Percentiles rank a stretch among this genome's conserved stretches.
These are phyloP conservation scores for Alternaria conjuncta DNA, from an alignment of 2,329 filamentous ascomycete species.

Conservation along the genomic window DNA sequence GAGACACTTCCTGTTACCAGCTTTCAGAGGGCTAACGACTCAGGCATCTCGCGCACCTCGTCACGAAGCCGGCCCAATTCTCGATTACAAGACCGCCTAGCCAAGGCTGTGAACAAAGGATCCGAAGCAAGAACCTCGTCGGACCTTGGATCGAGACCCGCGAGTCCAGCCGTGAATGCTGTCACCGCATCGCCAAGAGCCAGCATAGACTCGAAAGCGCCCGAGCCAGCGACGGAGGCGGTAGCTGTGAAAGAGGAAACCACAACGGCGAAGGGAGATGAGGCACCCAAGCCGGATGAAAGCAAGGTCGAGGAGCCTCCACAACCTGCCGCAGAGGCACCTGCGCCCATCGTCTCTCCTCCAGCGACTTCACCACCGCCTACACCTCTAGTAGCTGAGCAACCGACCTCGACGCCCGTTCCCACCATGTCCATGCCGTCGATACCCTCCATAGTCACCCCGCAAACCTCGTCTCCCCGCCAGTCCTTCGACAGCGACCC, in stretches of 20 bases:
- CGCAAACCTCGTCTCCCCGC: conserved; percentile 36
- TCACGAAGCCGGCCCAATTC: conserved; percentile 75
- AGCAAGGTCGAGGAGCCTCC: conserved; percentile 14
- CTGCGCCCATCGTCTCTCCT: conserved; percentile 11
- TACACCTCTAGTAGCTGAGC: conserved; percentile 44
- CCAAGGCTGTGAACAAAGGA: conserved; percentile 82
- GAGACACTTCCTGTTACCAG: not conserved
- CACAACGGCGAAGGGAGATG: conserved; percentile 21
- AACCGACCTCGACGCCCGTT: conserved; percentile 35
- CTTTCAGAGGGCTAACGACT: conserved; percentile 25
- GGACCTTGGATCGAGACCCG: conserved; percentile 58
- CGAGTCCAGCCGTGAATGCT: conserved; percentile 53
- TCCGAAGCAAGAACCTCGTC: conserved; percentile 57
- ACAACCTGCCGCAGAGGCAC: conserved; percentile 37
- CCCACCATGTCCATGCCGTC: conserved; percentile 39
- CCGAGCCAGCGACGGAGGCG: conserved; percentile 29
- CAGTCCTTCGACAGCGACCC: conserved; percentile 43
- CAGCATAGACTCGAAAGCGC: conserved; percentile 53
- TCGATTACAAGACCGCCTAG: conserved; percentile 85
- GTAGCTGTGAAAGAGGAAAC: conserved; percentile 3
- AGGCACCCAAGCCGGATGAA: conserved; percentile 18
- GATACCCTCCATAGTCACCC: conserved; percentile 42
- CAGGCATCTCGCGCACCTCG: conserved; percentile 66
- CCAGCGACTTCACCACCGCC: conserved; percentile 19
- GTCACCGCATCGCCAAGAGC: conserved; percentile 49